These are phyloP conservation scores for Lagerstroemia speciosa DNA, from an alignment of 345 rosid species.

Conservation along the genomic window DNA sequence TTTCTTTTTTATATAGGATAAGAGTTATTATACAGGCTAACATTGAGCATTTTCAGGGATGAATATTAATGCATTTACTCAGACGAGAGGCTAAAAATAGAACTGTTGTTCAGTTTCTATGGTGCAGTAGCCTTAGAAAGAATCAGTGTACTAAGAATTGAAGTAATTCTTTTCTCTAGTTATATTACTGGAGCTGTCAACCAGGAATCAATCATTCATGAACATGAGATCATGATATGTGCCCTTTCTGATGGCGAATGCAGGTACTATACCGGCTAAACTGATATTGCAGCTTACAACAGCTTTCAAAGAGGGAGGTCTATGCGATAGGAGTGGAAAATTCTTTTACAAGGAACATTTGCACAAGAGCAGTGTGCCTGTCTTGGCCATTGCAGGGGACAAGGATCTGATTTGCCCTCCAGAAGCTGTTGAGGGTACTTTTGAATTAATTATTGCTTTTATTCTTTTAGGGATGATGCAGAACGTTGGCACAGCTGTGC, in stretches of 20 bases:
- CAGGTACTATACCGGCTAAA: slow-evolving; percentile 91
- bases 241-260: background rate
- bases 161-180: background rate
- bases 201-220: background rate
- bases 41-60: background rate
- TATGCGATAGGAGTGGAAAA: slow-evolving; percentile 68
- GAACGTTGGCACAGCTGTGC: no score
- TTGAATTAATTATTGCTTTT: background rate
- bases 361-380: slow-evolving; percentile 46
- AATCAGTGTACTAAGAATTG: background rate
- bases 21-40: background rate
- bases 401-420: slow-evolving; percentile 89
- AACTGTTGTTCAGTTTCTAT: background rate
- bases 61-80: background rate
- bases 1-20: background rate
- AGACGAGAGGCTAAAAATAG: background rate
- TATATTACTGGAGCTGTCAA: background rate
- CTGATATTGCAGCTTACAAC: slow-evolving; percentile 87
- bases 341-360: slow-evolving; percentile 71
- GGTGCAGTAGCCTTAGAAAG: background rate
- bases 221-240: background rate
- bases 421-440: slow-evolving; percentile 76
- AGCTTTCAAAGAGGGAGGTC: slow-evolving; percentile 76
- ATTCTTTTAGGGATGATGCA: no score
- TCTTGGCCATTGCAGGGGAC: slow-evolving; percentile 91